phyloP scores from a whole-genome alignment of 1,284 basidiomycete species.

The Kwoniella shivajii region DNA sequence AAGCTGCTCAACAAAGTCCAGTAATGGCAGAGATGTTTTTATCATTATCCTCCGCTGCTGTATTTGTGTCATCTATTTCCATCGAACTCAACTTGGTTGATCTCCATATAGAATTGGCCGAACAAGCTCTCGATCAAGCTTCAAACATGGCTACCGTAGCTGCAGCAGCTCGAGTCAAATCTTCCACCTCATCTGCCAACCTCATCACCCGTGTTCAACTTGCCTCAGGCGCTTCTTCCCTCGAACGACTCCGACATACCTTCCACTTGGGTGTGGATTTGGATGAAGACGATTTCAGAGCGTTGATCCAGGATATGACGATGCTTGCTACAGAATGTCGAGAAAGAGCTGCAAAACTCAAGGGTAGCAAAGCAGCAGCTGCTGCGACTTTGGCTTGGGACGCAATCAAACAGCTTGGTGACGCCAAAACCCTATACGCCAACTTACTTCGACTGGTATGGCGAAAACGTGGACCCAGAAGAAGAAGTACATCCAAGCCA shows the following conservation, averaged over 20 bases:
- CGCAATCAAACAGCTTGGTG: constrained; percentile 44
- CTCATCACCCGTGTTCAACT: constrained; percentile 51
- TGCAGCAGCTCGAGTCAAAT: constrained; percentile 30
- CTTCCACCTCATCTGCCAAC: constrained; percentile 33
- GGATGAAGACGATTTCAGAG: constrained; percentile 48
- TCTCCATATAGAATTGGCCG: constrained; percentile 44
- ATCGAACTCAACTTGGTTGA: constrained; percentile 41
- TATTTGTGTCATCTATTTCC: constrained; percentile 36
- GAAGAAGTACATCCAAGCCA: constrained; percentile 6
- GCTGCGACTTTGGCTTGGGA: constrained; percentile 45
- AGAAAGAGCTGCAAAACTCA: constrained; percentile 42
- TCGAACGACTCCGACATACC: constrained; percentile 44
- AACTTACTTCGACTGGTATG: constrained; percentile 44
- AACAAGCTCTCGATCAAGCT: constrained; percentile 52
- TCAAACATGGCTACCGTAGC: constrained; percentile 50
- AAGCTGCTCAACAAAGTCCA: constrained; percentile 38
- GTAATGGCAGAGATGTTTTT: constrained; percentile 48
- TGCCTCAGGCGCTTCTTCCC: constrained; percentile 38
- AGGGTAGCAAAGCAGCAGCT: constrained; percentile 38
- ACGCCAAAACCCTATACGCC: constrained; percentile 46
- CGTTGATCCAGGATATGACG: constrained; percentile 44
- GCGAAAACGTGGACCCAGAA: constrained; percentile 38
- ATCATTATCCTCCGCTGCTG: constrained; percentile 37
- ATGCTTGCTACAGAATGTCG: constrained; percentile 44
- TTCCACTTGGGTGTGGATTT: constrained; percentile 42